Evolutionary conservation across 192 early-diverging fungal species (phyloP), one percentile per base, ranked within the genome.

Genomic region (Chytriomyces confervae): DNA sequence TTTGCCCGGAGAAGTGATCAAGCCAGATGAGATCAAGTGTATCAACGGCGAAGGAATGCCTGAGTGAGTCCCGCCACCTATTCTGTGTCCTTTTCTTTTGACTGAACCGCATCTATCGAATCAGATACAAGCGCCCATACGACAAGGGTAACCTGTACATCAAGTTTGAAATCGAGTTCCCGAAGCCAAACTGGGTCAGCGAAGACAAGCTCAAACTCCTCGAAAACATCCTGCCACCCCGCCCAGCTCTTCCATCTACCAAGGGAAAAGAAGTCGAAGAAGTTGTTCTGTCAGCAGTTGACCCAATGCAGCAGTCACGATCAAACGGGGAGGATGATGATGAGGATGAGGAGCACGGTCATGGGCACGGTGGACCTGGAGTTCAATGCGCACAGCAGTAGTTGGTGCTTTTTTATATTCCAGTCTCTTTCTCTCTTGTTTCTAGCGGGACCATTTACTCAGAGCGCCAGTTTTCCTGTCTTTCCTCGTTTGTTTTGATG

Each of bases 331-430:
- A 49, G 7, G 89, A 86, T 76, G 90, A 93, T 10, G 78, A 79
- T 24, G 77, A 71, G 18, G 67, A 76, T 47, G 89, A 90, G 5
- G 93, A 94, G 20, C 93, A 95, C 62, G 81, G 80, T 13, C 81
- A 84, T 66, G 91, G 93, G 7, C 72, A 74, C 44, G 72, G 66
- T 24, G 66, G 69, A 16, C 92, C 94, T 47, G 89, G 88, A 9
- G 95, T 98, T 75, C 95, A 98, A 89, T 98, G 97, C 84, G 95
- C 97, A 50, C 94, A 96, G 87, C 97, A 98, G 89, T 76, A 76
- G 44, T 46, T n/a, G 20, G 20, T 48, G 29, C 45, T 68, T 68
- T 13, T 68, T 2, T 48, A 18, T 68, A 46, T 68, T 11, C 11
- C 11, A 47, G 6, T 48, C 47, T 68, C 13, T 68, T 48, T 68